Conservation (phyloP, 208 protist genomes). For the Acanthamoeba royreba region DNA sequence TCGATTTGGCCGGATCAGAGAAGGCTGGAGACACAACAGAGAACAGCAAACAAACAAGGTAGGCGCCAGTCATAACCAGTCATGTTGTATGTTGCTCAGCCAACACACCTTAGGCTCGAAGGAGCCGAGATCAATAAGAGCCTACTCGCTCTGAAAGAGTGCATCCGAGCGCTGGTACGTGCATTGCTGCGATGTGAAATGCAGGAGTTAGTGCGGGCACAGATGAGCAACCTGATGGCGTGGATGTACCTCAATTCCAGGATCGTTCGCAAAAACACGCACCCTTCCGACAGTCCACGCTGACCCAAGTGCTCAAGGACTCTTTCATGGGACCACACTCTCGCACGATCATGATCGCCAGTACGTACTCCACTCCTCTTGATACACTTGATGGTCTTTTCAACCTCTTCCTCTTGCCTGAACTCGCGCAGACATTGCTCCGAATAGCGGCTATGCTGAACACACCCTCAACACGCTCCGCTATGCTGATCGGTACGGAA, state of each 20-base stretch:
- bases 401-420: no score
- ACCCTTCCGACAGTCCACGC: constrained; percentile 96
- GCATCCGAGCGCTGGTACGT: constrained; percentile 90
- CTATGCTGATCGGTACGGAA: constrained; percentile 90
- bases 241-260: not conserved
- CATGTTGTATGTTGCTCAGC: no score
- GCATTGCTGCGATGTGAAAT: not conserved
- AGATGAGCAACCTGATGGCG: no score
- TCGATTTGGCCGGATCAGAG: constrained; percentile 98
- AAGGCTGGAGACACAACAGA: constrained; percentile 93
- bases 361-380: constrained; percentile 24
- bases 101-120: constrained; percentile 83
- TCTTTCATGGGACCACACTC: constrained; percentile 94
- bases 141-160: constrained; percentile 96
- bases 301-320: constrained; percentile 93
- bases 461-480: constrained; percentile 98
- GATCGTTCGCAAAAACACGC: constrained; percentile 92
- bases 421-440: constrained; percentile 81
- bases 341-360: constrained; percentile 95
- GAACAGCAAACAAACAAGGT: constrained; percentile 87
- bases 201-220: no score
- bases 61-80: no score
- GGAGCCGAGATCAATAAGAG: constrained; percentile 97
- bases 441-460: constrained; percentile 86
- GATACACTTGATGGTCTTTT: not conserved